These are phyloP conservation scores for Ascomycota sp. DNA, from an alignment of 2,329 filamentous ascomycete species.

Conservation along the genomic window DNA sequence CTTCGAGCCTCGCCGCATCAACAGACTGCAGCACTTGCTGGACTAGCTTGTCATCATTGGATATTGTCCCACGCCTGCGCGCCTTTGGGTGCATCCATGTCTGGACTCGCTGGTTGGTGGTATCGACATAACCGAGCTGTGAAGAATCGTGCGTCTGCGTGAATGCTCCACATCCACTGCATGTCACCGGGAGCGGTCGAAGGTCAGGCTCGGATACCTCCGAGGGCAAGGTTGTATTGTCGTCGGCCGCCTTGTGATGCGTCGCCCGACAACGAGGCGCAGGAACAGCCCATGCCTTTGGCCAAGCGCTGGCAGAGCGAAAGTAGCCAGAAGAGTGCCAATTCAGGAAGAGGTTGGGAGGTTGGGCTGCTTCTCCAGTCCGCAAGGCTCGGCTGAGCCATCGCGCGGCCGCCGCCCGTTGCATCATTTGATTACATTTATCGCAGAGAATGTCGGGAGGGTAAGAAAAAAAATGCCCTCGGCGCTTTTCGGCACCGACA, in stretches of 20 bases:
- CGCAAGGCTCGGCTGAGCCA: constrained; percentile 13
- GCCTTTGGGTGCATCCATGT: constrained; percentile 17
- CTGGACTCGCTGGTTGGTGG: constrained; percentile 26
- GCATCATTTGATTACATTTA: constrained; percentile 12
- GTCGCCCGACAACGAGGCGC: constrained; percentile 5
- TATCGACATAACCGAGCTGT: constrained; percentile 33
- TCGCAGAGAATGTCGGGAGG: no score
- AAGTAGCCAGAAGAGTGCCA: constrained; percentile 21
- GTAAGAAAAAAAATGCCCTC: neutral
- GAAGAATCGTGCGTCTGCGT: constrained; percentile 30
- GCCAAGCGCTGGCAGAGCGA: constrained; percentile 3
- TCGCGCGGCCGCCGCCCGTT: constrained; percentile 19
- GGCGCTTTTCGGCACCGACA: no score
- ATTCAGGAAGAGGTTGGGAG: constrained; percentile 21
- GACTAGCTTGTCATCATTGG: constrained; percentile 23
- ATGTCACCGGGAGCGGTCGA: constrained; percentile 28
- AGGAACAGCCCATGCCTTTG: constrained; percentile 2
- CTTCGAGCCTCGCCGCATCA: constrained; percentile 18
- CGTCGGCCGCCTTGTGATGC: constrained; percentile 8
- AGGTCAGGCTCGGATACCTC: neutral
- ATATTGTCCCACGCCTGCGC: neutral
- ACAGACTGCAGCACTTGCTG: constrained; percentile 21
- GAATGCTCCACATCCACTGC: constrained; percentile 42
- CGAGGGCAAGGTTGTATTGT: neutral
- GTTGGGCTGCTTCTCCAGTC: neutral